phyloP scores from a whole-genome alignment of 1,284 basidiomycete species.

The Chondrostereum purpureum region DNA sequence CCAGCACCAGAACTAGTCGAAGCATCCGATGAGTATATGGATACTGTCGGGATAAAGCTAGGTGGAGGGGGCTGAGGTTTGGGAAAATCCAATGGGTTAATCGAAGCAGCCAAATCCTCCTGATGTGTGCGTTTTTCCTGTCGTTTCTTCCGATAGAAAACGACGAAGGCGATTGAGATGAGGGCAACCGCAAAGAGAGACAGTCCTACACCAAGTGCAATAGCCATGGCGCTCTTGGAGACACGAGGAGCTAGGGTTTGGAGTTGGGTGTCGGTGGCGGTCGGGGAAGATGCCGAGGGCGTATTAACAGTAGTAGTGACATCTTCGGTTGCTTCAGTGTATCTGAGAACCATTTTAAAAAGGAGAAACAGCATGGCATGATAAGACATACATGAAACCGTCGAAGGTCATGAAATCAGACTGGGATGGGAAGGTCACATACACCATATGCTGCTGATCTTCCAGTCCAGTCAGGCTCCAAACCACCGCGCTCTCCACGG shows the following conservation, averaged over 20 bases:
- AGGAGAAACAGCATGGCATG: neutral
- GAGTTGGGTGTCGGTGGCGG: neutral
- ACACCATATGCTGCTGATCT: neutral
- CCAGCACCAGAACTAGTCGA: no score
- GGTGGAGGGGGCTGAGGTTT: no score
- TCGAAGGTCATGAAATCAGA: neutral
- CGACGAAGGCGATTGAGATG: neutral
- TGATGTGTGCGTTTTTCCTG: no score
- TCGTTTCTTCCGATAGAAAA: no score
- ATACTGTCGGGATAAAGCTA: no score
- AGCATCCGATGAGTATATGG: no score
- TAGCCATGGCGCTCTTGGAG: no score
- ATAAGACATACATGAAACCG: neutral
- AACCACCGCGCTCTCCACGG: neutral
- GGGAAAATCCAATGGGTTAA: no score
- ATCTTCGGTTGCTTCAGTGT: neutral
- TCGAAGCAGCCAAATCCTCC: no score
- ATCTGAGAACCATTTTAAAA: neutral
- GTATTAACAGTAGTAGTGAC: neutral
- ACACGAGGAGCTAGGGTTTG: neutral
- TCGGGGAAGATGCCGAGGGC: neutral
- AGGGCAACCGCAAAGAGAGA: neutral
- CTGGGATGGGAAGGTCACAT: neutral
- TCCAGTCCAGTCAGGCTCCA: neutral
- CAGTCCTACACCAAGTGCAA: neutral